Conservation (phyloP, 2,329 filamentous ascomycete species). For the Ceratocystiopsis minuta region DNA sequence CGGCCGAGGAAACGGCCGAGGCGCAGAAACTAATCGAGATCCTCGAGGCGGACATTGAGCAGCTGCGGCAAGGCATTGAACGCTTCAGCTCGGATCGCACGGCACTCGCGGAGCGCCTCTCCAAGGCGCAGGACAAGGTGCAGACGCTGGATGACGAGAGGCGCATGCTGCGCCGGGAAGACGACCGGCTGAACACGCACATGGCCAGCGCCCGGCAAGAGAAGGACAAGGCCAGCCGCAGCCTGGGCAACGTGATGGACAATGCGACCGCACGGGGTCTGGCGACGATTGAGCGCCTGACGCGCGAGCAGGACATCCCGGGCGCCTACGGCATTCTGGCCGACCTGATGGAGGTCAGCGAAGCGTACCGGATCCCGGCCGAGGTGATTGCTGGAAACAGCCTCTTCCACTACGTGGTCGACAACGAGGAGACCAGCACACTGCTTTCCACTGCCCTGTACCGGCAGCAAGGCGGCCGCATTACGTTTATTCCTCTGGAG, state of each 20-base stretch:
- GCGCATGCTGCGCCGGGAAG: constrained; percentile 74
- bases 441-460: constrained; percentile 64
- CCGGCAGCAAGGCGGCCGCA: constrained; percentile 60
- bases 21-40: constrained; percentile 18
- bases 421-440: constrained; percentile 75
- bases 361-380: constrained; percentile 71
- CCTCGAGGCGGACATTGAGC: constrained; percentile 51
- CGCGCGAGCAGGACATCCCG: constrained; percentile 58
- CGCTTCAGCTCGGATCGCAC: constrained; percentile 61
- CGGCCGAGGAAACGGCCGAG: constrained; percentile 55
- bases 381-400: constrained; percentile 87
- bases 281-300: constrained; percentile 69
- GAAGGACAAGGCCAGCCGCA: constrained; percentile 57
- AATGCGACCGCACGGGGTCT: constrained; percentile 72
- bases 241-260: constrained; percentile 74
- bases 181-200: constrained; percentile 68
- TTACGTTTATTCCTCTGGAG: constrained; percentile 90
- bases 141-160: constrained; percentile 72
- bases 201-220: constrained; percentile 61
- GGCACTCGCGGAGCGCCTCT: constrained; percentile 53
- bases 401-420: constrained; percentile 90
- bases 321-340: constrained; percentile 87
- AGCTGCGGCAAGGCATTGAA: constrained; percentile 60
- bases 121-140: constrained; percentile 57
- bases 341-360: constrained; percentile 74